These are phyloP conservation scores for Phytophthora ramorum DNA, from an alignment of 352 stramenopile species.

Conservation along the genomic window DNA sequence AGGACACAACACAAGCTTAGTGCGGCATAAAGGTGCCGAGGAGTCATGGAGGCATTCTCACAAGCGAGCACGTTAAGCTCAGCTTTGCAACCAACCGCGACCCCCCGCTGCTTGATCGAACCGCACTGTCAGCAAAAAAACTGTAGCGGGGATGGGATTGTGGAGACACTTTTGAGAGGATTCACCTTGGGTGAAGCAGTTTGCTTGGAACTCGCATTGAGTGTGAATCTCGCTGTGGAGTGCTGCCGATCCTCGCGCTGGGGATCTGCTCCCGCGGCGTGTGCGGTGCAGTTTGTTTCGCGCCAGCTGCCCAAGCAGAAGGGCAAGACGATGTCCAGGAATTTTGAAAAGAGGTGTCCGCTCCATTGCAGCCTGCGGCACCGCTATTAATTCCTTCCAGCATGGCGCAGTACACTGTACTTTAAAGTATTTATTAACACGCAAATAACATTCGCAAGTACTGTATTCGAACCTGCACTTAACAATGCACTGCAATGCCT, in stretches of 20 bases:
- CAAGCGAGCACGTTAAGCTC: conserved; percentile 2
- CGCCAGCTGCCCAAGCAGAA: conserved; percentile 23
- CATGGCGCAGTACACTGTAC: too few relatives aligned
- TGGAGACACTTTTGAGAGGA: conserved; percentile 22
- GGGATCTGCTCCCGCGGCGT: conserved; percentile 11
- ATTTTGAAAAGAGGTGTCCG: conserved; percentile 2
- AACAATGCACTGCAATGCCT: too few relatives aligned
- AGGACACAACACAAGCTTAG: conserved; percentile 21
- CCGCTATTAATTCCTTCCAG: neutral
- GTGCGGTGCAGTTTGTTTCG: conserved; percentile 5
- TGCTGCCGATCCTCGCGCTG: conserved; percentile 11
- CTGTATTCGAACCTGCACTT: too few relatives aligned
- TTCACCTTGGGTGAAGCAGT: conserved; percentile 5
- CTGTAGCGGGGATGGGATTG: conserved; percentile 21
- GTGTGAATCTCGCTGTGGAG: conserved; percentile 20
- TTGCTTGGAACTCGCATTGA: neutral
- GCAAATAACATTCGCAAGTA: too few relatives aligned
- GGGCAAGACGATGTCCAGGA: conserved; percentile 25
- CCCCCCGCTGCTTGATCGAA: neutral
- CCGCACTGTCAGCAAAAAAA: conserved; percentile 3
- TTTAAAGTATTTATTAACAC: too few relatives aligned
- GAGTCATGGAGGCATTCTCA: conserved; percentile 5
- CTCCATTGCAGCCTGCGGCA: neutral
- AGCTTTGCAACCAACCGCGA: conserved; percentile 22
- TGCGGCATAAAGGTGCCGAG: conserved; percentile 17